Conservation (phyloP, 148 eudicot species). For the Agrostemma githago region DNA sequence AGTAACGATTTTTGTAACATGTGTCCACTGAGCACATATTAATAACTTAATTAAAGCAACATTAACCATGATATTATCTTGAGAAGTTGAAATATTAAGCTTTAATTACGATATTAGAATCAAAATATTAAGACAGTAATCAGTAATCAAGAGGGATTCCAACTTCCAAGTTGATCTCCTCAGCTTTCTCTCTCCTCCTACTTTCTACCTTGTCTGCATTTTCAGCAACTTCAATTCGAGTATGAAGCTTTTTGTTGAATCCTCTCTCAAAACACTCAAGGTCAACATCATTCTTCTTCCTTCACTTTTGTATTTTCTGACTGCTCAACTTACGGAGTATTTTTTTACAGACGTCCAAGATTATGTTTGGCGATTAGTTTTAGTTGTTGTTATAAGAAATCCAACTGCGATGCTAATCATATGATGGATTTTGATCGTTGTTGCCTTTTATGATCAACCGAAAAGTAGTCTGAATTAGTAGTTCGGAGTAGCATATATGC, state of each 20-base stretch:
- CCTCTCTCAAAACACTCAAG: conserved; percentile 29
- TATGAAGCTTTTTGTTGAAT: conserved; percentile 30
- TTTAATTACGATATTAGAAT: too few species aligned
- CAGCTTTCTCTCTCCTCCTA: background rate
- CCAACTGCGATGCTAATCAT: too few species aligned
- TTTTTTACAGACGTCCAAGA: too few species aligned
- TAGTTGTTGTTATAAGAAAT: background rate
- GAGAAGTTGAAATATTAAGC: too few species aligned
- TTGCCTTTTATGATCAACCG: background rate
- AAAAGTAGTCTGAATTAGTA: background rate
- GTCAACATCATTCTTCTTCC: conserved; percentile 3
- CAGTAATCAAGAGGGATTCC: too few species aligned
- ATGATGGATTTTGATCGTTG: background rate
- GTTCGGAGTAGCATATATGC: too few species aligned
- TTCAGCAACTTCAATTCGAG: background rate
- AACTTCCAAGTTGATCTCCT: background rate
- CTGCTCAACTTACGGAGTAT: too few species aligned
- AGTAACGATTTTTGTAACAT: too few species aligned
- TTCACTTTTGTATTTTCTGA: background rate
- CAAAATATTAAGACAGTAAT: background rate
- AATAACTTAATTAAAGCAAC: too few species aligned
- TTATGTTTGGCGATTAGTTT: too few species aligned
- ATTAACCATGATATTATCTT: too few species aligned
- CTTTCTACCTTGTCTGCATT: background rate
- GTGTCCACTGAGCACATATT: too few species aligned